Evolutionary conservation across 2,329 filamentous ascomycete species (phyloP), one percentile per base, ranked within the genome.

Genomic region (Leptosphaerulina australis): DNA sequence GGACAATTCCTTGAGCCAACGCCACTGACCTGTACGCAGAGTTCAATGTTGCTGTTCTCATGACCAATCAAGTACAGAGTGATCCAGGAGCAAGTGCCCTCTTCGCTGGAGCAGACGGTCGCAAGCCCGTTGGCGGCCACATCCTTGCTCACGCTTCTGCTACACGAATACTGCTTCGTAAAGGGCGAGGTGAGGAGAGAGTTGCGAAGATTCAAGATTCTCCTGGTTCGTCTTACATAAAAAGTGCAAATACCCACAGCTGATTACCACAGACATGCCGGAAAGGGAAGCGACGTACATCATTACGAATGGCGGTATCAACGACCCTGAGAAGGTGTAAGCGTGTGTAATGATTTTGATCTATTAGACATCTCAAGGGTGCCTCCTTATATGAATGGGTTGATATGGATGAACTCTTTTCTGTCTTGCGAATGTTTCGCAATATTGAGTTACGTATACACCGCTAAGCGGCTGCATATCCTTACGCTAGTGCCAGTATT

Each of bases 51-150:
- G 83, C 81, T 38, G 71, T 73, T 7, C 68, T 73, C 33, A 59
- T 73, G 83, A 88, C 86, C 44, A 88, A 88, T 58, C 86, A 88
- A 72, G 86, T 88, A 26, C 85, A 88, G 72, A 86, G 83, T 50
- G 86, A 88, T 59, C 86, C 86, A 11, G 85, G 86, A 53, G 86
- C 85, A 9, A 87, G 79, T 67, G 83, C 85, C 35, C 76, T 88
- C 9, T 88, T 88, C 64, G 83, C 84, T 40, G 81, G 84, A 56
- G 84, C 83, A 47, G 86, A 88, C 73, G 86, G 86, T 35, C 79
- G 85, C 36, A 88, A 88, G 67, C 84, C 85, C 38, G 81, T 85
- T 38, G 83, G 84, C 53, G 86, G 85, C 12, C 85, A 88, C 71
- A 82, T 88, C 46, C 81, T 88, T 22, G 85, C 85, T 28, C 85